These are phyloP conservation scores for Globisporangium radiosum DNA, from an alignment of 352 stramenopile genomes.

Conservation along the genomic window DNA sequence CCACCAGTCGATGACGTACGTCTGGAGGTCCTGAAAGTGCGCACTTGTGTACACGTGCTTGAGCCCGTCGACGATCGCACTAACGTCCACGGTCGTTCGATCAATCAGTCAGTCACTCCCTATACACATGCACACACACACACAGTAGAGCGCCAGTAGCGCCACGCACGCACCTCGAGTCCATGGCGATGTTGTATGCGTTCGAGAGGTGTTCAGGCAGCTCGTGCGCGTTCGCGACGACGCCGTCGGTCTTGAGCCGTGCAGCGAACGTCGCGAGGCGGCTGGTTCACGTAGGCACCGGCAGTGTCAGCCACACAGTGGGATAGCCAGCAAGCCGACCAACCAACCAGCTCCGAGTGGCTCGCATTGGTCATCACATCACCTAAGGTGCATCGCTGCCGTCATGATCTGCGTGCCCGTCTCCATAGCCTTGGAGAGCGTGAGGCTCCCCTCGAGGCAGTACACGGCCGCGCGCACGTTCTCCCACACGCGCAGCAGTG, in stretches of 20 bases:
- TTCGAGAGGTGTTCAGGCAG: conserved; percentile 19
- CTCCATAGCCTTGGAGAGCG: conserved; percentile 45
- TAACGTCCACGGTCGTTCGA: conserved; percentile 2
- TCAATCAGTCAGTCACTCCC: too few species aligned
- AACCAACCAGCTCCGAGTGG: too few species aligned
- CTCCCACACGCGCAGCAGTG: conserved; percentile 58
- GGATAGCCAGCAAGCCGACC: too few species aligned
- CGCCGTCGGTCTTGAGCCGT: conserved; percentile 8
- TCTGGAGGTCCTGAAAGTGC: conserved; percentile 44
- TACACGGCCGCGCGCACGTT: conserved; percentile 70
- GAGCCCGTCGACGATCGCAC: conserved; percentile 52
- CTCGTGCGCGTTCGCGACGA: conserved; percentile 15
- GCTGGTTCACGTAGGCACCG: conserved; percentile 17
- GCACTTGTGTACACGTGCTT: conserved; percentile 42
- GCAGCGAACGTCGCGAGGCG: conserved; percentile 7
- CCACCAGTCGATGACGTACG: conserved; percentile 43
- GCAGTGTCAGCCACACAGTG: background rate
- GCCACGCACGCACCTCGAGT: conserved; percentile 16
- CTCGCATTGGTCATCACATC: too few species aligned
- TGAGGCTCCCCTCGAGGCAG: conserved; percentile 60
- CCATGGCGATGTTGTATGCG: conserved; percentile 1
- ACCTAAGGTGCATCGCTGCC: conserved; percentile 36
- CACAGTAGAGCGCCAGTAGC: background rate
- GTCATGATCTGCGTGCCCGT: conserved; percentile 56
- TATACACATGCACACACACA: background rate